These are phyloP conservation scores for Usnea hakonensis DNA, from an alignment of 495 filamentous ascomycete genomes.

Conservation along the genomic window DNA sequence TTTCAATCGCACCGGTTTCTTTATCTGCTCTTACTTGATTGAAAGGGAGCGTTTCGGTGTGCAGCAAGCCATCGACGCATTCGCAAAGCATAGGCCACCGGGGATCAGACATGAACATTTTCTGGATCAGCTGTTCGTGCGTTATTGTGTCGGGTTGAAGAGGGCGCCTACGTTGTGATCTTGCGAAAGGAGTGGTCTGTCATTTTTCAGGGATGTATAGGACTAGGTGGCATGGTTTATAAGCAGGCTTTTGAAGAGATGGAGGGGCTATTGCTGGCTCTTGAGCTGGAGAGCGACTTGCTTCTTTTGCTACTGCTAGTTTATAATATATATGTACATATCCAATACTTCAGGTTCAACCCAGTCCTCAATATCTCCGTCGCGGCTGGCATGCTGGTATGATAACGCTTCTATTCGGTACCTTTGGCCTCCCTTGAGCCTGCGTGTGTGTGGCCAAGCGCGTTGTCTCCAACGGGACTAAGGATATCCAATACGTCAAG, in stretches of 20 bases:
- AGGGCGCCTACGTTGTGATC: constrained; percentile 43
- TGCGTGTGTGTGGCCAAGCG: too few relatives aligned
- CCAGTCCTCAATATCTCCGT: neutral
- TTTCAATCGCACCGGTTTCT: constrained; percentile 85
- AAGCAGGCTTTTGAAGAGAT: neutral
- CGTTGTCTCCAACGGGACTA: too few relatives aligned
- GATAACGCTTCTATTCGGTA: neutral
- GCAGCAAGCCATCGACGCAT: constrained; percentile 72
- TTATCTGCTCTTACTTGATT: constrained; percentile 85
- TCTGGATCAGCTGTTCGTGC: constrained; percentile 73
- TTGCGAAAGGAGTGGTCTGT: neutral
- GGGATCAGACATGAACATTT: constrained; percentile 91
- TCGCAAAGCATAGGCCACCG: constrained; percentile 62
- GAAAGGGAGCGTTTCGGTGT: constrained; percentile 67
- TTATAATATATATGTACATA: neutral
- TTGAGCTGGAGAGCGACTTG: neutral
- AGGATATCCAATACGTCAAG: too few relatives aligned
- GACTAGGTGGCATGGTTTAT: neutral
- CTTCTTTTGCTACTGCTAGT: neutral
- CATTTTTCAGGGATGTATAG: neutral
- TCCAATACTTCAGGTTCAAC: neutral
- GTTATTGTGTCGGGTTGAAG: constrained; percentile 57
- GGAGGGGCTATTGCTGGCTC: neutral
- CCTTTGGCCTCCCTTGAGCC: too few relatives aligned
- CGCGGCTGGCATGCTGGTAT: neutral